Evolutionary conservation across 768 basidiomycete genomes (phyloP).

Genomic region (Clitopilus passeckerianus): DNA sequence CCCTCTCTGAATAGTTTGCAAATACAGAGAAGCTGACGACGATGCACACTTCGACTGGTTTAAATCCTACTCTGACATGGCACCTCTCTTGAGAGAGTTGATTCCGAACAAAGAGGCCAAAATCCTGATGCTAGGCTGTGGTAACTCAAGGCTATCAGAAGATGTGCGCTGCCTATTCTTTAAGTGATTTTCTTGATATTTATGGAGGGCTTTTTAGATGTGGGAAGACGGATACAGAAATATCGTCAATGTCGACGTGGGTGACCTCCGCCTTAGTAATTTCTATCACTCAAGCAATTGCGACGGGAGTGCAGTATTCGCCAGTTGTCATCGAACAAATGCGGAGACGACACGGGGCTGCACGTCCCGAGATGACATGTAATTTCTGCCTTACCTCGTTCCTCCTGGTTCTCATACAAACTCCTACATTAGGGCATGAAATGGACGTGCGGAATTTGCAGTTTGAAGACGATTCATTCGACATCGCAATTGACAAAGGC

Average conservation of each 20-base stretch:
- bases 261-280: constrained; percentile 10
- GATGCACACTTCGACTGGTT: constrained; percentile 82
- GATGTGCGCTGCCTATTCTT: constrained; percentile 41
- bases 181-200: not conserved
- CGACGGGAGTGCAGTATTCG: constrained; percentile 53
- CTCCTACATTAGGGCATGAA: constrained; percentile 55
- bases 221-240: constrained; percentile 82
- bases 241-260: constrained; percentile 75
- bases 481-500: constrained; percentile 84
- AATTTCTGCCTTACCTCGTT: not conserved
- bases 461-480: constrained; percentile 60
- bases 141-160: constrained; percentile 77
- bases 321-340: constrained; percentile 71
- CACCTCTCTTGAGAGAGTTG: constrained; percentile 50
- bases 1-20: not conserved
- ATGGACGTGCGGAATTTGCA: constrained; percentile 75
- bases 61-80: constrained; percentile 75
- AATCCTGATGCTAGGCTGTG: constrained; percentile 81
- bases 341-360: constrained; percentile 43
- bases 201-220: constrained; percentile 44
- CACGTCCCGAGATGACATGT: constrained; percentile 72
- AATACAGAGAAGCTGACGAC: constrained; percentile 44
- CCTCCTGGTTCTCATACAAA: not conserved
- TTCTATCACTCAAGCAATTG: not conserved
- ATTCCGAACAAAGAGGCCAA: constrained; percentile 56